Percentiles rank a stretch among this genome's conserved stretches.
phyloP scores from a whole-genome alignment of 2,329 filamentous ascomycete genomes.

The Cladophialophora psammophila region DNA sequence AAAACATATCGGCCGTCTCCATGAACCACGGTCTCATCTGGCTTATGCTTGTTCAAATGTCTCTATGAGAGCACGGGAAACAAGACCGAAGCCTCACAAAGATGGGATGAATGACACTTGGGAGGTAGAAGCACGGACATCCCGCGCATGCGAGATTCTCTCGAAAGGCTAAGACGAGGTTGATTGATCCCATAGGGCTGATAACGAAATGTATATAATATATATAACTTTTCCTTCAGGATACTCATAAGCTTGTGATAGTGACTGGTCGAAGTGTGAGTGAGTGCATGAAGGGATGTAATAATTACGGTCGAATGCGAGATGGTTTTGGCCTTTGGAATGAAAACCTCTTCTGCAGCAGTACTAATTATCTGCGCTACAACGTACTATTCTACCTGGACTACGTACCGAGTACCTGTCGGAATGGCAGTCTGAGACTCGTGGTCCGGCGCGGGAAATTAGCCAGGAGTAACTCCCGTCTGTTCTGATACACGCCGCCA shows the following conservation, averaged over 20 bases:
- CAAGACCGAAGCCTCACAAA: neutral
- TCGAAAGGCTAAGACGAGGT: neutral
- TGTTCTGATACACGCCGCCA: neutral
- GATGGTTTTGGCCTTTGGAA: neutral
- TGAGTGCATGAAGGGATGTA: neutral
- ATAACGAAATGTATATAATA: neutral
- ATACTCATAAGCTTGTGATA: no score
- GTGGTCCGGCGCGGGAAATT: constrained; percentile 1
- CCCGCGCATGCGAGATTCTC: neutral
- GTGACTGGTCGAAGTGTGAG: neutral
- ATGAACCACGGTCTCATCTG: neutral
- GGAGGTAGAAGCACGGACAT: neutral
- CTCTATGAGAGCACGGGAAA: neutral
- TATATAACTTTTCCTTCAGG: neutral
- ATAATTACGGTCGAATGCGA: neutral
- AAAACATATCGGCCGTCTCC: neutral
- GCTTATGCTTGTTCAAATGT: neutral
- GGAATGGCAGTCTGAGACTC: neutral
- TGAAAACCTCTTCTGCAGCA: no score
- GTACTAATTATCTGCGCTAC: no score
- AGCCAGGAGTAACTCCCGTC: neutral
- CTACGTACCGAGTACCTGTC: no score
- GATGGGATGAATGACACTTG: neutral
- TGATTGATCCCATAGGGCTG: neutral
- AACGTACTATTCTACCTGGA: no score